Percentiles rank a stretch among this genome's conserved stretches.
phyloP scores from a whole-genome alignment of 176 grass and related monocot genomes.

The Aechmea fasciata region DNA sequence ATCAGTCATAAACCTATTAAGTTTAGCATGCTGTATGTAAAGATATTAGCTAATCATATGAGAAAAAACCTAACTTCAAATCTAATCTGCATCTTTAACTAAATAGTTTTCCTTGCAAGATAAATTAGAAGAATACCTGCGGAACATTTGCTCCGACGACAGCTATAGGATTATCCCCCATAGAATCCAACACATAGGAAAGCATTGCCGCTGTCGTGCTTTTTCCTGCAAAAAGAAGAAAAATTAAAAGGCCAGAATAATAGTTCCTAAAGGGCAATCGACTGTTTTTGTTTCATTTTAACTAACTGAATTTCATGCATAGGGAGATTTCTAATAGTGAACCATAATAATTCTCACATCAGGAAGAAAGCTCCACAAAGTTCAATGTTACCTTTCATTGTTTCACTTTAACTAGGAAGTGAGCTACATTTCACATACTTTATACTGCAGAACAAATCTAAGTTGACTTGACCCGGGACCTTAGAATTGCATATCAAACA shows the following conservation, averaged over 20 bases:
- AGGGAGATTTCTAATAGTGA: too few relatives aligned
- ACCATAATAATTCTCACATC: too few relatives aligned
- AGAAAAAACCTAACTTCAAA: conserved; percentile 4
- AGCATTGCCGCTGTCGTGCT: conserved; percentile 16
- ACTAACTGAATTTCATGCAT: too few relatives aligned
- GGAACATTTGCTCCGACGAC: conserved; percentile 18
- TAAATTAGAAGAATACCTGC: not conserved
- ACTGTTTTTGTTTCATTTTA: not conserved
- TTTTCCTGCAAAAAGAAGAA: conserved; percentile 1
- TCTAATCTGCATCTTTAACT: not conserved
- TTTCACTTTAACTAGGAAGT: too few relatives aligned
- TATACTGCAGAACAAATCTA: too few relatives aligned
- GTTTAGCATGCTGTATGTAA: too few relatives aligned
- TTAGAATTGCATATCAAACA: too few relatives aligned
- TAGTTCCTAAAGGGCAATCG: not conserved
- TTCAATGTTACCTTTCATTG: too few relatives aligned
- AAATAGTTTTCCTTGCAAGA: not conserved
- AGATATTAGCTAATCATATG: not conserved
- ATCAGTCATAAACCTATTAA: too few relatives aligned
- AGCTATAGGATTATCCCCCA: conserved; percentile 12
- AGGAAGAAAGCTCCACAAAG: too few relatives aligned
- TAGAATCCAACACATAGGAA: conserved; percentile 14
- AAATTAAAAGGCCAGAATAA: not conserved
- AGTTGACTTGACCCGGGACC: too few relatives aligned
- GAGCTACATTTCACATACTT: too few relatives aligned